phyloP scores from a whole-genome alignment of 2,329 filamentous ascomycete species.

The Malbranchea zuffiana region DNA sequence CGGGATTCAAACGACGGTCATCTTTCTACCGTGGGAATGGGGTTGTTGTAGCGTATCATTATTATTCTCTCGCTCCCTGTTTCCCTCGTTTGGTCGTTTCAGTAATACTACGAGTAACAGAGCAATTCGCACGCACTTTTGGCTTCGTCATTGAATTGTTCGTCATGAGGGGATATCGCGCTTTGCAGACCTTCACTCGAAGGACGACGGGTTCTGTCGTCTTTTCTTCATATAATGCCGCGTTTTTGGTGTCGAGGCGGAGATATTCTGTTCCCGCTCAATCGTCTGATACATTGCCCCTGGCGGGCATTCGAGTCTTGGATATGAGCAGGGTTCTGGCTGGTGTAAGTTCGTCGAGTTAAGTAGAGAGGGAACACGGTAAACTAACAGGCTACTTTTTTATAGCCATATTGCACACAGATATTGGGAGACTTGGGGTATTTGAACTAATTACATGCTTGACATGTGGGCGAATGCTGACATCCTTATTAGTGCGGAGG shows the following conservation, averaged over 20 bases:
- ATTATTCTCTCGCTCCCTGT: too few relatives aligned
- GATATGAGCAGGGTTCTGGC: slow-evolving; percentile 96
- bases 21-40: too few relatives aligned
- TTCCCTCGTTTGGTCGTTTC: too few relatives aligned
- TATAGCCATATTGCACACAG: slow-evolving; percentile 89
- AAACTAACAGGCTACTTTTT: slow-evolving; percentile 11
- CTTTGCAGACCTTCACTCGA: slow-evolving; percentile 8
- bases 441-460: slow-evolving; percentile 7
- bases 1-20: too few relatives aligned
- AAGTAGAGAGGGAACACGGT: not conserved
- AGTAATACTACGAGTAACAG: too few relatives aligned
- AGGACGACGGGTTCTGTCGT: slow-evolving; percentile 2
- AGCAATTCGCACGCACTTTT: not conserved
- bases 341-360: slow-evolving; percentile 52
- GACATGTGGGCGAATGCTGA: not conserved
- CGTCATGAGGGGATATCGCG: slow-evolving; percentile 4
- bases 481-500: slow-evolving; percentile 58
- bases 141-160: slow-evolving; percentile 2
- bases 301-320: slow-evolving; percentile 77
- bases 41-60: too few relatives aligned
- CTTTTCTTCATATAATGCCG: slow-evolving; percentile 18
- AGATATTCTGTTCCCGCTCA: slow-evolving; percentile 33
- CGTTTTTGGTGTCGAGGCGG: slow-evolving; percentile 21
- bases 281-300: slow-evolving; percentile 48
- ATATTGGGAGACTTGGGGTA: slow-evolving; percentile 92